These are phyloP conservation scores for Schoenoplectus triqueter DNA, from an alignment of 202 grass and related monocot species.

Conservation along the genomic window DNA sequence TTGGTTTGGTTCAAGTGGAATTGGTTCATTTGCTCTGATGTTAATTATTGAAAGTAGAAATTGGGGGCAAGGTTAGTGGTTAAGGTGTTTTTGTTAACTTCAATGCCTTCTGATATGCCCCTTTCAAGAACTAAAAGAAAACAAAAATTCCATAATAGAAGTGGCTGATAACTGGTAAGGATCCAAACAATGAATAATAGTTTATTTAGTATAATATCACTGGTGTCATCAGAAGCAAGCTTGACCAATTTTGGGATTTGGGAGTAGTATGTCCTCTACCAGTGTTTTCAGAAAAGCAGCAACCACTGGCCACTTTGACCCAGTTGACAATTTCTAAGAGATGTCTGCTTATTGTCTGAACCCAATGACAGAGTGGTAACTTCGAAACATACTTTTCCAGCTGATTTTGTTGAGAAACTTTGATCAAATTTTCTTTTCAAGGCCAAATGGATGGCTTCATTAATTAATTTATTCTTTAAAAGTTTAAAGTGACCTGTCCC, in stretches of 20 bases:
- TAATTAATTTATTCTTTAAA: background rate
- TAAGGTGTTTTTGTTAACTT: background rate
- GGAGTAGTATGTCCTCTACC: background rate
- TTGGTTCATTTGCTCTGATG: background rate
- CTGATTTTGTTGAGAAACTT: background rate
- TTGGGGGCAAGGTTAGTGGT: background rate
- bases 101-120: background rate
- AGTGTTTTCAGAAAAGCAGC: background rate
- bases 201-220: background rate
- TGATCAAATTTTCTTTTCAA: background rate
- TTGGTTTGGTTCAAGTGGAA: background rate
- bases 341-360: background rate
- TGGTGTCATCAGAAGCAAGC: background rate
- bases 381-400: background rate
- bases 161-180: background rate
- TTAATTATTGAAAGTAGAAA: background rate
- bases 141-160: background rate
- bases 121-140: background rate
- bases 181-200: background rate
- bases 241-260: constrained; percentile 14
- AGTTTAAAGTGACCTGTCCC: background rate
- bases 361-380: background rate
- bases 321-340: background rate
- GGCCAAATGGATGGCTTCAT: background rate
- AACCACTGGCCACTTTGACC: background rate